Conservation (phyloP, 768 basidiomycete species). For the Leccinellum rugosiceps region DNA sequence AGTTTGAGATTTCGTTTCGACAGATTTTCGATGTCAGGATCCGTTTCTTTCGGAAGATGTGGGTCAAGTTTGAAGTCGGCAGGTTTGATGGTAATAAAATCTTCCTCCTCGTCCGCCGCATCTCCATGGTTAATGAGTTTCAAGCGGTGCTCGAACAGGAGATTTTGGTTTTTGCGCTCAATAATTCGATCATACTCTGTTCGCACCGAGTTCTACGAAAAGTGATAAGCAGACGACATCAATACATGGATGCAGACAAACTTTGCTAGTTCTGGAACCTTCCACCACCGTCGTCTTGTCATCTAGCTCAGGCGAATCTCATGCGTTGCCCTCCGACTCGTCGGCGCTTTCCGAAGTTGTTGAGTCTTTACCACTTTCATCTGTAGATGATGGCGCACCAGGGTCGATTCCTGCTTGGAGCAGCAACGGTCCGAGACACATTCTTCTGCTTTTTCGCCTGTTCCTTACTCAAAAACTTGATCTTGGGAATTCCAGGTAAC, state of each 20-base stretch:
- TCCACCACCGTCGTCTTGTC: background rate
- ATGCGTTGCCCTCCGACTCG: slow-evolving; percentile 24
- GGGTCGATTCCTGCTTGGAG: slow-evolving; percentile 31
- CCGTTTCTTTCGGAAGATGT: slow-evolving; percentile 30
- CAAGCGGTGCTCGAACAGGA: slow-evolving; percentile 85
- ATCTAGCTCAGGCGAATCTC: background rate
- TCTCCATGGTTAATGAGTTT: slow-evolving; percentile 76
- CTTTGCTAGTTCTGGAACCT: slow-evolving; percentile 38
- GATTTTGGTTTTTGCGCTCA: slow-evolving; percentile 89
- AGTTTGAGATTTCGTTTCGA: slow-evolving; percentile 87
- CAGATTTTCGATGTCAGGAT: slow-evolving; percentile 45
- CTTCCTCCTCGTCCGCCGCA: slow-evolving; percentile 53
- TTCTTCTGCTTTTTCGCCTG: slow-evolving; percentile 78
- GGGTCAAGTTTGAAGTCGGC: slow-evolving; percentile 78
- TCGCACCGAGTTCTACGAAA: slow-evolving; percentile 46
- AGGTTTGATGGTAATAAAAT: slow-evolving; percentile 94
- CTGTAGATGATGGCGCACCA: slow-evolving; percentile 12
- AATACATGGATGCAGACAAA: slow-evolving; percentile 22
- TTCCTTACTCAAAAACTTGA: slow-evolving; percentile 77
- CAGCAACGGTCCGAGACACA: slow-evolving; percentile 46
- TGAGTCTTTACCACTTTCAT: slow-evolving; percentile 14
- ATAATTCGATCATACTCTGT: slow-evolving; percentile 99
- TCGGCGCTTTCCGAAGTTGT: slow-evolving; percentile 23
- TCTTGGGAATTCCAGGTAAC: slow-evolving; percentile 91
- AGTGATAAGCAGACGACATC: background rate